Evolutionary conservation across 805 yeast species (phyloP).

Genomic region (Wickerhamomyces subpelliculosus): DNA sequence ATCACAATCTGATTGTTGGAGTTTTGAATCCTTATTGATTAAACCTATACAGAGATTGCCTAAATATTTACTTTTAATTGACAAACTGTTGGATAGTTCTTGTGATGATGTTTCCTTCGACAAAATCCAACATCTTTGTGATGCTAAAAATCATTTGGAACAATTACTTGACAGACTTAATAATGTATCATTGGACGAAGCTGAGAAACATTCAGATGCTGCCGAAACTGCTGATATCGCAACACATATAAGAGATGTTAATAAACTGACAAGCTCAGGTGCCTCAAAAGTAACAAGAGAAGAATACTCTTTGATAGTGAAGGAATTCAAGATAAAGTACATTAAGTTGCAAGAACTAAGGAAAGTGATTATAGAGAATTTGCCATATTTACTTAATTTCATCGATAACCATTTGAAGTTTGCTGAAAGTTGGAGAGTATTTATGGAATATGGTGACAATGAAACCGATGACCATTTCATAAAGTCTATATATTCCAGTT

Average conservation of each 20-base stretch:
- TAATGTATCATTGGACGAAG: neutral
- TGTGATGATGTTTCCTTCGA: slow-evolving; percentile 5
- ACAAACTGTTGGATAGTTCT: slow-evolving; percentile 9
- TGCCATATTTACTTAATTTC: slow-evolving; percentile 7
- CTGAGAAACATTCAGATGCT: neutral
- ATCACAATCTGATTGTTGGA: slow-evolving; percentile 18
- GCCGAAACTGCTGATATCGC: neutral
- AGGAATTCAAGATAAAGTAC: slow-evolving; percentile 16
- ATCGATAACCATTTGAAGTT: slow-evolving; percentile 10
- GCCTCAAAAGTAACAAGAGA: too few relatives aligned
- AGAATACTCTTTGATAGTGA: neutral
- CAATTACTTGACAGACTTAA: slow-evolving; percentile 6
- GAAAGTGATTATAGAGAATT: slow-evolving; percentile 10
- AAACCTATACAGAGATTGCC: slow-evolving; percentile 26
- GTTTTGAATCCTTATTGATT: slow-evolving; percentile 24
- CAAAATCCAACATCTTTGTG: slow-evolving; percentile 9
- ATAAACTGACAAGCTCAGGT: too few relatives aligned
- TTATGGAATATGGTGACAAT: slow-evolving; percentile 22
- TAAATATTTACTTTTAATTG: slow-evolving; percentile 16
- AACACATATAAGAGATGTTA: too few relatives aligned
- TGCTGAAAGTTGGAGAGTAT: slow-evolving; percentile 21
- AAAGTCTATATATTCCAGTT: slow-evolving; percentile 22
- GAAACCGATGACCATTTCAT: slow-evolving; percentile 14
- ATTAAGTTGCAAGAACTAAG: slow-evolving; percentile 15
- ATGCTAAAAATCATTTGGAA: slow-evolving; percentile 13